Evolutionary conservation across 129 eudicot species (phyloP), one percentile per base, ranked within the genome.

Genomic region (Artemisia argyi): DNA sequence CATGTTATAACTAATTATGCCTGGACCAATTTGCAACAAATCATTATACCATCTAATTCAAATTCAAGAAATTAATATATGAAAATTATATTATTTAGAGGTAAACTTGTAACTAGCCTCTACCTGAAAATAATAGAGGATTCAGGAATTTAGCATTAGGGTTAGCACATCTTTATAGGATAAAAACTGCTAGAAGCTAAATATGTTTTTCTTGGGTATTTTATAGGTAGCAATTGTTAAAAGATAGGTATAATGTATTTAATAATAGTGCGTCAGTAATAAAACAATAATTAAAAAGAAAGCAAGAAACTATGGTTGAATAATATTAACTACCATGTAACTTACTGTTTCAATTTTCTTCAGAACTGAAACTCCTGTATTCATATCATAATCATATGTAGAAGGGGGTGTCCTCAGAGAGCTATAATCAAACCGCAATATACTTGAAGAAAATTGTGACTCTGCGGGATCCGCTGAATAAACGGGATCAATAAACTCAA

Each of bases 341-440:
- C 92, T 83, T 72, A 94, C 98, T 48, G 84, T 80, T 72, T 94
- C 89, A 73, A 78, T 75, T 83, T 94, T 94, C 96, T 94, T 94
- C 76, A 88, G 73, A 78, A 94, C 89, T 50, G 91, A 87, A 79
- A 81, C 75, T 54, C 98, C 97, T 8, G 96, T 80, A 71, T 85
- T 75, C 98, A 94, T 90, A 77, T 94, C 98, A 83, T 87, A 94
- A 68, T 94, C 98, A 52, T 82, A 94, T 63, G 86, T 91, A 74
- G 97, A 90, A 74, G 78, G 76, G 56, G 98, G 98, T 11, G 91
- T 90, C 80, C 89, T 86, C 89, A 94, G 50, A 30, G 98, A 94
- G 78, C 96, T 88, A 75, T 88, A 94, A 18, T 64, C 18, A 73
- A 80, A 94, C 74, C 98, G 82, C 80, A 94, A 78, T 76, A 90